Percentiles rank a stretch among this genome's conserved stretches.
Evolutionary conservation across 805 yeast species (phyloP).

Genomic region (Brettanomyces custersianus): DNA sequence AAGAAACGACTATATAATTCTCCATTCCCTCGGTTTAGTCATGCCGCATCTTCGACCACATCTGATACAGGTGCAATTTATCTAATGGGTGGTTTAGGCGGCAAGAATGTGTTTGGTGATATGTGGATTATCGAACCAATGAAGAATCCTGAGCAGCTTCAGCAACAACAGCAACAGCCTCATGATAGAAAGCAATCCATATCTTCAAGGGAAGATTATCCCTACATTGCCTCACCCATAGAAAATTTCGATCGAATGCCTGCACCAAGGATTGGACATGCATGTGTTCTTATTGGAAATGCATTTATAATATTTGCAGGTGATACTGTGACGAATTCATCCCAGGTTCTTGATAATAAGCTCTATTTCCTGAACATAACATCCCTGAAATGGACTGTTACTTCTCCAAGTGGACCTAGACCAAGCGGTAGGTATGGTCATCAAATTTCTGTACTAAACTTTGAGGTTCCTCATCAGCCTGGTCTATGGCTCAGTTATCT

Average conservation of each 20-base stretch:
- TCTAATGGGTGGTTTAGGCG: conserved; percentile 93
- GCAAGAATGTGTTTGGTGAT: conserved; percentile 88
- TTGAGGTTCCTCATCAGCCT: conserved; percentile 33
- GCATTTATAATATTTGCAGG: conserved; percentile 96
- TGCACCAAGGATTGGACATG: conserved; percentile 95
- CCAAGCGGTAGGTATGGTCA: conserved; percentile 96
- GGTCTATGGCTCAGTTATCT: conserved; percentile 39
- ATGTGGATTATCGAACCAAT: conserved; percentile 77
- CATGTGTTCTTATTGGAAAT: conserved; percentile 84
- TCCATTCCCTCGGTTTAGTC: conserved; percentile 94
- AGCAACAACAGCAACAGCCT: background rate
- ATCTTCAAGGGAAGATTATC: conserved; percentile 23
- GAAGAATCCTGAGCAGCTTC: conserved; percentile 6
- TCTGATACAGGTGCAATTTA: conserved; percentile 76
- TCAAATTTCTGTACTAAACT: conserved; percentile 68
- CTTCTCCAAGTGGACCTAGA: conserved; percentile 62
- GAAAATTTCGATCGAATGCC: conserved; percentile 76
- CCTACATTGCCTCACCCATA: conserved; percentile 39
- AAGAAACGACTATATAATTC: conserved; percentile 55
- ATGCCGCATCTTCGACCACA: conserved; percentile 69
- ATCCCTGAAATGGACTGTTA: conserved; percentile 70
- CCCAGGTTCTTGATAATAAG: conserved; percentile 79
- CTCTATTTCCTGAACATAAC: conserved; percentile 78
- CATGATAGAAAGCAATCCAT: conserved; percentile 4
- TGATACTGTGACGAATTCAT: conserved; percentile 76